Percentiles rank a stretch among this genome's conserved stretches.
These are phyloP conservation scores for Endogone sp. DNA, from an alignment of 192 early-diverging fungal species.

Conservation along the genomic window DNA sequence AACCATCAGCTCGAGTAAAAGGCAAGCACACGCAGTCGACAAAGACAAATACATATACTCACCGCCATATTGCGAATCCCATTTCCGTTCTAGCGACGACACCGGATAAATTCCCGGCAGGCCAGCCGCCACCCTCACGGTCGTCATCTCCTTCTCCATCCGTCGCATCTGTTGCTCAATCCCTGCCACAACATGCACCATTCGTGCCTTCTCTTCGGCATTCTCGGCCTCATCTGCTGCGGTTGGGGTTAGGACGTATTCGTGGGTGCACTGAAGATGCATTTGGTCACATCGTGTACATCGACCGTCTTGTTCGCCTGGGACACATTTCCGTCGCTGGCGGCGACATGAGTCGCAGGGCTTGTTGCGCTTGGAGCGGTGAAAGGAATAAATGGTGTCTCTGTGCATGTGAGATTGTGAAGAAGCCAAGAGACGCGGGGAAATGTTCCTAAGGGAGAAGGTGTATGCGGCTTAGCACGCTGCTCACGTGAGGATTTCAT, in stretches of 20 bases:
- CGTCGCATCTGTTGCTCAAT: background rate
- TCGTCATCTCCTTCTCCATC: background rate
- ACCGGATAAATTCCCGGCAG: background rate
- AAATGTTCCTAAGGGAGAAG: no score
- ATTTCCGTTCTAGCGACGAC: background rate
- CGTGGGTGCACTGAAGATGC: background rate
- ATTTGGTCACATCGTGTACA: background rate
- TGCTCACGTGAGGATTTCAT: no score
- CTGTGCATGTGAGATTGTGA: no score
- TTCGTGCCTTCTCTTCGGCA: background rate
- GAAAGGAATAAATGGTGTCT: background rate
- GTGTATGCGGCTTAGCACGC: no score
- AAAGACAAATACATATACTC: background rate
- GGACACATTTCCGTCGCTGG: background rate
- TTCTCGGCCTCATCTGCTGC: background rate
- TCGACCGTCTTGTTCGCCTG: background rate
- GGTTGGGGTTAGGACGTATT: background rate
- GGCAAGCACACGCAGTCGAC: no score
- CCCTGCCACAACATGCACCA: background rate
- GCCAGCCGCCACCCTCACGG: background rate
- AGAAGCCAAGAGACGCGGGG: no score
- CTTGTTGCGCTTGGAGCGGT: background rate
- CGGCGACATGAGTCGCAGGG: background rate
- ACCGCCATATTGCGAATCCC: background rate
- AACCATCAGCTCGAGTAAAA: no score